Conservation (phyloP, 345 rosid species). For the Viola odorata region DNA sequence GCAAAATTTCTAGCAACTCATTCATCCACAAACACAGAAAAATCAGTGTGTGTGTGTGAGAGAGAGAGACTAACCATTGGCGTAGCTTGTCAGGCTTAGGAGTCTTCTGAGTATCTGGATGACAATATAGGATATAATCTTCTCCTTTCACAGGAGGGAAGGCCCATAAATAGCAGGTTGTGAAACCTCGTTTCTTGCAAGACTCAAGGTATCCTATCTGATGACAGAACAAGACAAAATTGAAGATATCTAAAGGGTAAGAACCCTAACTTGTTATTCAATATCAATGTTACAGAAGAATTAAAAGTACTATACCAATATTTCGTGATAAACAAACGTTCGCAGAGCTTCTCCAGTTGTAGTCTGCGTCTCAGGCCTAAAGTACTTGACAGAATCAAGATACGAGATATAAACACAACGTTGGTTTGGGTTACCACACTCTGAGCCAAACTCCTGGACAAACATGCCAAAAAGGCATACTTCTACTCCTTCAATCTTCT, state of each 20-base stretch:
- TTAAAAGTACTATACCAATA: conserved; percentile 19
- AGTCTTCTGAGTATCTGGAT: conserved; percentile 28
- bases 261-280: no score
- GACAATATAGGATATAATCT: conserved; percentile 29
- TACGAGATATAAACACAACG: conserved; percentile 26
- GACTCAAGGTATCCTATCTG: conserved; percentile 32
- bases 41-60: no score
- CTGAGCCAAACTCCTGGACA: conserved; percentile 30
- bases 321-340: conserved; percentile 29
- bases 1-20: no score
- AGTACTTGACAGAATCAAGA: conserved; percentile 28
- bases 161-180: conserved; percentile 29
- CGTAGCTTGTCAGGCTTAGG: conserved; percentile 32
- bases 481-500: conserved; percentile 27
- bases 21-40: no score
- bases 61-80: conserved; percentile 19
- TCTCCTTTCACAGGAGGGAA: conserved; percentile 32
- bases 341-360: conserved; percentile 28
- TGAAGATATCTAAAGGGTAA: no score
- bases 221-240: background rate
- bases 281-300: no score
- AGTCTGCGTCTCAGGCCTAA: conserved; percentile 21
- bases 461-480: conserved; percentile 29
- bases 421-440: conserved; percentile 24
- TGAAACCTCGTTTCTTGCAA: conserved; percentile 29